phyloP scores from a whole-genome alignment of 257 asterid species.

The Solanum bulbocastanum region DNA sequence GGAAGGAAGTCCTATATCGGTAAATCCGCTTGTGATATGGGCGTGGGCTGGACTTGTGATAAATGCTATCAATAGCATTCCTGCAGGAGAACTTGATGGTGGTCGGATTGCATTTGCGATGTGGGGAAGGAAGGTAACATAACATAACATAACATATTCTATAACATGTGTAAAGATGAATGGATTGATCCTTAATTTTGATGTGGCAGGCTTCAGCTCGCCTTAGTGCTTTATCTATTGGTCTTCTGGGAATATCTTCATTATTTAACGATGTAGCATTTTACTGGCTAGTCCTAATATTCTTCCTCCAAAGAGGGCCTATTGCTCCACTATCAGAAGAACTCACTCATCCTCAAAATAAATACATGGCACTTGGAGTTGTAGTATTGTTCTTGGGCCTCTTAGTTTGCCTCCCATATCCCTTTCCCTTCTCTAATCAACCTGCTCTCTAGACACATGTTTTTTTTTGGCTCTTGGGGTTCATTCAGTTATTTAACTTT shows the following conservation, averaged over 20 bases:
- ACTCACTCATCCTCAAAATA: slow-evolving; percentile 61
- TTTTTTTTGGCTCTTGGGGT: not conserved
- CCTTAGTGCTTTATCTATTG: slow-evolving; percentile 54
- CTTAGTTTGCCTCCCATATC: slow-evolving; percentile 84
- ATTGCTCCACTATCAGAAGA: slow-evolving; percentile 85
- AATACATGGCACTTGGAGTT: slow-evolving; percentile 46
- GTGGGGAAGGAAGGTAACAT: slow-evolving; percentile 91
- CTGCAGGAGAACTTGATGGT: slow-evolving; percentile 97
- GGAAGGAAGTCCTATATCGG: slow-evolving; percentile 74
- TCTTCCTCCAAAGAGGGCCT: slow-evolving; percentile 95
- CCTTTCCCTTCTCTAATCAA: slow-evolving; percentile 61
- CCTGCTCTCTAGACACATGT: not conserved
- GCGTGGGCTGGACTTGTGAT: slow-evolving; percentile 94
- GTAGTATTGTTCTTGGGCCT: slow-evolving; percentile 60
- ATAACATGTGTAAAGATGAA: not conserved
- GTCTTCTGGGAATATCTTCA: slow-evolving; percentile 68
- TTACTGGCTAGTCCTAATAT: slow-evolving; percentile 86
- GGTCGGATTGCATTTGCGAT: slow-evolving; percentile 84
- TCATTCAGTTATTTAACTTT: not conserved
- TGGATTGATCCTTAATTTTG: not conserved
- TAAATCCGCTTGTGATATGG: slow-evolving; percentile 86
- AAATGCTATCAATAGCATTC: slow-evolving; percentile 89
- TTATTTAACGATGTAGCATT: slow-evolving; percentile 80
- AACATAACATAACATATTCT: too few species aligned
- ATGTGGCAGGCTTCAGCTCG: slow-evolving; percentile 62